Conservation (phyloP, 2,329 filamentous ascomycete species). For the Aspergillus unguis region DNA sequence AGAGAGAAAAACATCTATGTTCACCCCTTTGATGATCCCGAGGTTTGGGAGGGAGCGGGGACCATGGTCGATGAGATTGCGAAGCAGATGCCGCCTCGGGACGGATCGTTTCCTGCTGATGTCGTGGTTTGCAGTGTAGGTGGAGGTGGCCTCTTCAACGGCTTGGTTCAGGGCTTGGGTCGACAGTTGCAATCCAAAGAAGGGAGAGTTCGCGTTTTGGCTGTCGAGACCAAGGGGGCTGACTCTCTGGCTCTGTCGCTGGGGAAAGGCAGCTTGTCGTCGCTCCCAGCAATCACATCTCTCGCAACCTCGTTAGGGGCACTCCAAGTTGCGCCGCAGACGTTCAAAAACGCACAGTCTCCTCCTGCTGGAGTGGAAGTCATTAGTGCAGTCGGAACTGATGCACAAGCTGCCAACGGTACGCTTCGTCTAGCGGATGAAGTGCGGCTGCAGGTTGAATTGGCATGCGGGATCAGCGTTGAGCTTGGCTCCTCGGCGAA, state of each 20-base stretch:
- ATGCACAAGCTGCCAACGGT: slow-evolving; percentile 73
- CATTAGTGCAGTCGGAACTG: slow-evolving; percentile 60
- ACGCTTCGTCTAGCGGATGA: slow-evolving; percentile 74
- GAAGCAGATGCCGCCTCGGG: slow-evolving; percentile 29
- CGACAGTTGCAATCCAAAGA: slow-evolving; percentile 15
- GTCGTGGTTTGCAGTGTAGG: slow-evolving; percentile 74
- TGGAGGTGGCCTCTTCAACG: slow-evolving; percentile 73
- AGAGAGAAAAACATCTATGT: slow-evolving; percentile 31
- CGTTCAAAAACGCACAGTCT: slow-evolving; percentile 59
- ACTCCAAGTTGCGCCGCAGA: slow-evolving; percentile 59
- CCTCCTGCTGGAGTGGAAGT: slow-evolving; percentile 44
- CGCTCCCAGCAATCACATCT: slow-evolving; percentile 66
- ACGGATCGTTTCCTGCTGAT: slow-evolving; percentile 50
- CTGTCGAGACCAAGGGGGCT: slow-evolving; percentile 70
- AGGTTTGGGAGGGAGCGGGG: slow-evolving; percentile 36
- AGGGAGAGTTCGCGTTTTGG: slow-evolving; percentile 51
- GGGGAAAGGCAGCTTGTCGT: slow-evolving; percentile 51
- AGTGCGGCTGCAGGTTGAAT: slow-evolving; percentile 72
- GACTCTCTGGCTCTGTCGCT: slow-evolving; percentile 64
- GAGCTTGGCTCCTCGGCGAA: slow-evolving; percentile 36
- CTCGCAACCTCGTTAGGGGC: slow-evolving; percentile 70
- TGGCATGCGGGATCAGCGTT: slow-evolving; percentile 75
- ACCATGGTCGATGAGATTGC: slow-evolving; percentile 37
- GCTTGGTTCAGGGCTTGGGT: slow-evolving; percentile 63
- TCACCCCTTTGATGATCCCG: slow-evolving; percentile 38